These are phyloP conservation scores for Papiliotrema laurentii DNA, from an alignment of 1,284 basidiomycete species.

Conservation along the genomic window DNA sequence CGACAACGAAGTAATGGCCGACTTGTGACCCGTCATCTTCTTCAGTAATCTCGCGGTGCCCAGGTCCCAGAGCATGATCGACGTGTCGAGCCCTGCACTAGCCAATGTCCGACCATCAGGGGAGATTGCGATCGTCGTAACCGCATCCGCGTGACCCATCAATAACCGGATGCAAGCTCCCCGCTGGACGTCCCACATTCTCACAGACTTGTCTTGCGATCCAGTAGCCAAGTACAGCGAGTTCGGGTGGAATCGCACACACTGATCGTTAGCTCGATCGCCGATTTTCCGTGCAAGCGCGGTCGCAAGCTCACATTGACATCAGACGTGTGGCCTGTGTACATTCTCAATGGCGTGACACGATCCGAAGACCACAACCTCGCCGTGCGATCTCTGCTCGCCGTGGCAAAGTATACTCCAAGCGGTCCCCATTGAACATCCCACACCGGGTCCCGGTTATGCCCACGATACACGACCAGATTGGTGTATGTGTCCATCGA, in stretches of 20 bases:
- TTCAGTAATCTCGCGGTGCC: slow-evolving; percentile 89
- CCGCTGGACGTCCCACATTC: slow-evolving; percentile 97
- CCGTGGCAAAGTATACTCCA: slow-evolving; percentile 97
- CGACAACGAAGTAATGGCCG: slow-evolving; percentile 80
- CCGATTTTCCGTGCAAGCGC: background rate
- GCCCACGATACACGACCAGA: slow-evolving; percentile 89
- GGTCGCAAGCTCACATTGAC: slow-evolving; percentile 73
- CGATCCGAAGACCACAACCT: slow-evolving; percentile 95
- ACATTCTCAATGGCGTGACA: slow-evolving; percentile 79
- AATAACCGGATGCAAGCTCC: slow-evolving; percentile 92
- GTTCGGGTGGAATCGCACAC: slow-evolving; percentile 94
- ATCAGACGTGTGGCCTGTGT: slow-evolving; percentile 93
- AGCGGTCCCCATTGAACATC: slow-evolving; percentile 97
- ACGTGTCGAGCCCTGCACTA: slow-evolving; percentile 86
- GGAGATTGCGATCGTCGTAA: slow-evolving; percentile 84
- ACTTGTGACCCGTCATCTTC: slow-evolving; percentile 92
- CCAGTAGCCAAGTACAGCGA: slow-evolving; percentile 95
- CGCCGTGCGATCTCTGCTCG: slow-evolving; percentile 88
- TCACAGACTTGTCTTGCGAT: slow-evolving; percentile 90
- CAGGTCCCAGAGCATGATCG: slow-evolving; percentile 95
- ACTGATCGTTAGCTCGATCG: slow-evolving; percentile 54
- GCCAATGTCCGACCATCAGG: slow-evolving; percentile 93
- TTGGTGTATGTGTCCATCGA: slow-evolving; percentile 92
- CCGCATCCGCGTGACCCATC: slow-evolving; percentile 85
- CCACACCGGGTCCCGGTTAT: slow-evolving; percentile 92